A percentile compares a stretch with the other conserved stretches of the same genome.
Evolutionary conservation across 345 rosid genomes (phyloP).

Genomic region (Atalantia buxifolia): DNA sequence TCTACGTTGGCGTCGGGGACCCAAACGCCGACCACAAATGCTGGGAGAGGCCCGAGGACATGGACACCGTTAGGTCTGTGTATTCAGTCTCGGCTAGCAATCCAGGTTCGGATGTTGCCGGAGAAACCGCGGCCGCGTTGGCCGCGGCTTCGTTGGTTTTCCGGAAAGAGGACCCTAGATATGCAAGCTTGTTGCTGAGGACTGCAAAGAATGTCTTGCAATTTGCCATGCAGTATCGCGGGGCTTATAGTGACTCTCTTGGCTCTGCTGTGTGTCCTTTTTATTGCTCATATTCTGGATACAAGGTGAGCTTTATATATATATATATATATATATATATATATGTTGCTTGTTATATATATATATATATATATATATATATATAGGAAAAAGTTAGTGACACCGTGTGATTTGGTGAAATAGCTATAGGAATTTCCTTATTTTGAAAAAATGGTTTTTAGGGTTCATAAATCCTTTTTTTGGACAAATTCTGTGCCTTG

Average conservation of each 20-base stretch:
- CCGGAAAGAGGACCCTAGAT: slow-evolving; percentile 48
- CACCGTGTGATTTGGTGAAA: too few relatives aligned
- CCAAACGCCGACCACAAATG: slow-evolving; percentile 87
- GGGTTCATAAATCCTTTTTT: too few relatives aligned
- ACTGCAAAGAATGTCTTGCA: slow-evolving; percentile 69
- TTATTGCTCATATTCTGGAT: slow-evolving; percentile 92
- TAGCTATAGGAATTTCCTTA: too few relatives aligned
- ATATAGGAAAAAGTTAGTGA: background rate
- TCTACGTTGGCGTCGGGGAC: slow-evolving; percentile 91
- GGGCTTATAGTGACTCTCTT: slow-evolving; percentile 81
- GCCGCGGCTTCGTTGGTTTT: slow-evolving; percentile 96
- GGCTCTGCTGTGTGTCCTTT: slow-evolving; percentile 79
- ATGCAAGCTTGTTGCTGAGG: slow-evolving; percentile 44
- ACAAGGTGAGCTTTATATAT: slow-evolving; percentile 42
- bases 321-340: too few relatives aligned
- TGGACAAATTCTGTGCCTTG: too few relatives aligned
- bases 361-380: too few relatives aligned
- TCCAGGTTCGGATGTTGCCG: slow-evolving; percentile 95
- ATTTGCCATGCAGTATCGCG: slow-evolving; percentile 73
- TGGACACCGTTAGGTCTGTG: slow-evolving; percentile 74
- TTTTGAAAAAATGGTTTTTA: too few relatives aligned
- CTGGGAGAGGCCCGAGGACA: slow-evolving; percentile 96
- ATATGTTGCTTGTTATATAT: background rate
- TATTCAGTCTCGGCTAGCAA: slow-evolving; percentile 68
- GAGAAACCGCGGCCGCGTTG: slow-evolving; percentile 79